Conservation (phyloP, 192 early-diverging fungal genomes). For the Phycomyces blakesleeanus region DNA sequence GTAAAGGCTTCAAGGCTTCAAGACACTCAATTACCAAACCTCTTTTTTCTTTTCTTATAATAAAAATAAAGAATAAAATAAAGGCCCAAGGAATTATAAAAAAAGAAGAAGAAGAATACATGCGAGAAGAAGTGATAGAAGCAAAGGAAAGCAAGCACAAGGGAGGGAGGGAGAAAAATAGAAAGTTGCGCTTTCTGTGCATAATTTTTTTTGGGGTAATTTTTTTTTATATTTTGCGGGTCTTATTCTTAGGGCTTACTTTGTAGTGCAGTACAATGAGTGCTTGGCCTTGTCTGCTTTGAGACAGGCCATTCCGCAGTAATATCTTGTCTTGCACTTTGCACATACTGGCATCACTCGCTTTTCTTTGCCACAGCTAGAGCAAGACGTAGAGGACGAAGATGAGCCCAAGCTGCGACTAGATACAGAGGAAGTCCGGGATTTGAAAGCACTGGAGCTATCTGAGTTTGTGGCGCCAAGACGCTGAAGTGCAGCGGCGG, state of each 20-base stretch:
- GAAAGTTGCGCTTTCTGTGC: no score
- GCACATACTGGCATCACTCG: conserved; percentile 17
- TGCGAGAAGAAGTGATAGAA: no score
- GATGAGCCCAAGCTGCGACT: not conserved
- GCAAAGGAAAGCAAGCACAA: no score
- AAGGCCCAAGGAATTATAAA: no score
- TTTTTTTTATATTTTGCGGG: no score
- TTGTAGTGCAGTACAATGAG: not conserved
- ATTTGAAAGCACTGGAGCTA: not conserved
- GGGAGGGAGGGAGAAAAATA: no score
- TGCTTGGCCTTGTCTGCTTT: conserved; percentile 13
- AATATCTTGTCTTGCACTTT: conserved; percentile 9
- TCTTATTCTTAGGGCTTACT: no score
- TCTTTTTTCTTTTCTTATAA: no score
- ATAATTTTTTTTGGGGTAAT: no score
- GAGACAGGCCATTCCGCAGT: conserved; percentile 15
- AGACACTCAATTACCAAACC: no score
- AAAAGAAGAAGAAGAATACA: conserved; percentile 3
- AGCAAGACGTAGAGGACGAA: not conserved
- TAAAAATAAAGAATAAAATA: not conserved
- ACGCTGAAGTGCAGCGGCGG: conserved; percentile 4
- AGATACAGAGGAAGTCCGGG: conserved; percentile 8
- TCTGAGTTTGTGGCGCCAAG: not conserved
- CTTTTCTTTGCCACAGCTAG: conserved; percentile 11
- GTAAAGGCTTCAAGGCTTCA: no score